Percentiles rank a stretch among this genome's conserved stretches.
Evolutionary conservation across 2,329 filamentous ascomycete species (phyloP).

Genomic region (Phoma sp.): DNA sequence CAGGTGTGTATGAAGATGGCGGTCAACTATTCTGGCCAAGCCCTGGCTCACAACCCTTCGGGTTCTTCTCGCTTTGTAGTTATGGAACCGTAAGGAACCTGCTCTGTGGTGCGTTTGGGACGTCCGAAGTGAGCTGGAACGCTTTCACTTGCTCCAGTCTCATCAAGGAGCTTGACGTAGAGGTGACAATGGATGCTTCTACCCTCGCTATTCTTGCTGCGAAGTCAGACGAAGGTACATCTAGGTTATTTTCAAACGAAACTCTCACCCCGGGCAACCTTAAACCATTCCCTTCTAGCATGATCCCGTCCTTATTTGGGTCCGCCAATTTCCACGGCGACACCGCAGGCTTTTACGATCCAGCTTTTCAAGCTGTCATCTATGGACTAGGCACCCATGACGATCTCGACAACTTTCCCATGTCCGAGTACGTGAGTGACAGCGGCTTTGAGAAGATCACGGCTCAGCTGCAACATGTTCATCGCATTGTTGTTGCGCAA

Average conservation of each 20-base stretch:
- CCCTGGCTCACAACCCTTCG: neutral
- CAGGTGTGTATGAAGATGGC: neutral
- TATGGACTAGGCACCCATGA: neutral
- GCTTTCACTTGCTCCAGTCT: neutral
- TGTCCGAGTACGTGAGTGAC: neutral
- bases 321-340: neutral
- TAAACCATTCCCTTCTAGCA: neutral
- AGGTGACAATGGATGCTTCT: neutral
- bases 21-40: neutral
- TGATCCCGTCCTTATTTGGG: neutral
- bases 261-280: neutral
- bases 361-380: neutral
- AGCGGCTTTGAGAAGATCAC: neutral
- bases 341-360: neutral
- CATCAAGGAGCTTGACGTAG: slow-evolving; percentile 1
- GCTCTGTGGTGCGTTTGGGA: neutral
- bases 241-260: neutral
- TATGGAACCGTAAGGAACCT: neutral
- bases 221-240: neutral
- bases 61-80: neutral
- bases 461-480: slow-evolving; percentile 1
- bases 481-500: neutral
- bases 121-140: slow-evolving; percentile 1
- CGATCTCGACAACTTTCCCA: neutral
- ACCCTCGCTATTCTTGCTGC: neutral